Percentiles rank a stretch among this genome's conserved stretches.
Conservation (phyloP, 306 rosid species). For the Quercus gilva region DNA sequence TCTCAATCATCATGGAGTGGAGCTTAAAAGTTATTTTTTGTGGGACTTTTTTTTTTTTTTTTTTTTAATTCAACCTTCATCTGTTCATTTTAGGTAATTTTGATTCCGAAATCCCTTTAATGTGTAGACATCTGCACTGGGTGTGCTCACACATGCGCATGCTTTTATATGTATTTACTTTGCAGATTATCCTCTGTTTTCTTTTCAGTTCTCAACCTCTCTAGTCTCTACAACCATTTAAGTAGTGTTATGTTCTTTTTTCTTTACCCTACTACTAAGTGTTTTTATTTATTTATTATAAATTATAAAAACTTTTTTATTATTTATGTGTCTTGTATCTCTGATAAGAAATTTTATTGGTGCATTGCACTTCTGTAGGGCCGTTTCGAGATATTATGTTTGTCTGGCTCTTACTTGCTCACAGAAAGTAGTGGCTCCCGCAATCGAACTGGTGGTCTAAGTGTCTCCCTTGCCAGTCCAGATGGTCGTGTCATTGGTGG, state of each 20-base stretch:
- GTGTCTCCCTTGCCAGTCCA: slow-evolving; percentile 86
- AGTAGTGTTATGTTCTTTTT: not conserved
- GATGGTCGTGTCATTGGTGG: slow-evolving; percentile 94
- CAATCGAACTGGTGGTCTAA: slow-evolving; percentile 69
- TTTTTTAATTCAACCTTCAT: not conserved
- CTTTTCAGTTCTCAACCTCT: not conserved
- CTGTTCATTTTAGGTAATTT: not conserved
- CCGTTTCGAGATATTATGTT: slow-evolving; percentile 83
- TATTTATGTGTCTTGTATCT: not conserved
- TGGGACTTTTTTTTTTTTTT: no score
- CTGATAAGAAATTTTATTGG: not conserved
- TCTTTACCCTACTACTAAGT: not conserved
- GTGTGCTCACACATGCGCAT: not conserved
- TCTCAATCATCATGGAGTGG: not conserved
- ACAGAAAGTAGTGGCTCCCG: slow-evolving; percentile 56
- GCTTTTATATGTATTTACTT: not conserved
- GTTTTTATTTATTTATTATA: not conserved
- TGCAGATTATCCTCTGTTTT: not conserved
- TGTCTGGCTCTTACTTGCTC: slow-evolving; percentile 78
- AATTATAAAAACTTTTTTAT: not conserved
- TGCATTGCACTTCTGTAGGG: slow-evolving; percentile 55
- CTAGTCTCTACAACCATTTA: not conserved
- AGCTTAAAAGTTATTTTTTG: not conserved
- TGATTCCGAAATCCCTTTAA: not conserved
- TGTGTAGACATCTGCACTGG: not conserved